Percentiles rank a stretch among this genome's conserved stretches.
Evolutionary conservation across 2,329 filamentous ascomycete species (phyloP).

Genomic region (Davidsoniella neocaledoniae): DNA sequence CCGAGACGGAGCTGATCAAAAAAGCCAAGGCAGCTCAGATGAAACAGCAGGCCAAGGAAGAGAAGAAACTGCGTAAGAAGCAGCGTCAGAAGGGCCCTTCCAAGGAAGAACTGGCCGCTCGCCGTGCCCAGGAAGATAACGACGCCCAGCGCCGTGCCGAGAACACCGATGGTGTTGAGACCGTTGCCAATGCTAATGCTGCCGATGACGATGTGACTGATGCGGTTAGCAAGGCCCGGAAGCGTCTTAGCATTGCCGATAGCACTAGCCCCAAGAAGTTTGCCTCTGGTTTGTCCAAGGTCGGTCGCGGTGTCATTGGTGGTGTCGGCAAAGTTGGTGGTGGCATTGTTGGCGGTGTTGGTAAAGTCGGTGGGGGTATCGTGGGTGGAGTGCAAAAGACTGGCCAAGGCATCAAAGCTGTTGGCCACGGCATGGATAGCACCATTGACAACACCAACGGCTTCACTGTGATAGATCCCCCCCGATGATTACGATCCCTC

Average conservation of each 20-base stretch:
- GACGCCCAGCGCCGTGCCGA: constrained; percentile 35
- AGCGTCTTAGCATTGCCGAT: constrained; percentile 7
- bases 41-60: constrained; percentile 47
- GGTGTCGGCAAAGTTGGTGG: constrained; percentile 8
- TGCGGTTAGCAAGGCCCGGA: constrained; percentile 24
- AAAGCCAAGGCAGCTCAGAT: constrained; percentile 62
- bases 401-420: constrained; percentile 29
- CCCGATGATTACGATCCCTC: constrained; percentile 12
- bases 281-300: constrained; percentile 18
- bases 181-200: constrained; percentile 21
- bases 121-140: constrained; percentile 30
- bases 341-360: constrained; percentile 8
- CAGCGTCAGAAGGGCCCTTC: constrained; percentile 30
- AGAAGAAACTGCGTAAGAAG: constrained; percentile 44
- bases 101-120: constrained; percentile 32
- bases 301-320: constrained; percentile 7
- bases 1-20: constrained; percentile 72
- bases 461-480: constrained; percentile 23
- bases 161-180: constrained; percentile 30
- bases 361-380: constrained; percentile 20
- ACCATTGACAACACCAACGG: constrained; percentile 39
- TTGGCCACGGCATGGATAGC: constrained; percentile 33
- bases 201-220: constrained; percentile 35
- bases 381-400: constrained; percentile 25
- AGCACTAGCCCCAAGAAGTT: constrained; percentile 21